A percentile compares a stretch with the other conserved stretches of the same genome.
Conservation (phyloP, 2,329 filamentous ascomycete species). For the Calonectria crousiana region DNA sequence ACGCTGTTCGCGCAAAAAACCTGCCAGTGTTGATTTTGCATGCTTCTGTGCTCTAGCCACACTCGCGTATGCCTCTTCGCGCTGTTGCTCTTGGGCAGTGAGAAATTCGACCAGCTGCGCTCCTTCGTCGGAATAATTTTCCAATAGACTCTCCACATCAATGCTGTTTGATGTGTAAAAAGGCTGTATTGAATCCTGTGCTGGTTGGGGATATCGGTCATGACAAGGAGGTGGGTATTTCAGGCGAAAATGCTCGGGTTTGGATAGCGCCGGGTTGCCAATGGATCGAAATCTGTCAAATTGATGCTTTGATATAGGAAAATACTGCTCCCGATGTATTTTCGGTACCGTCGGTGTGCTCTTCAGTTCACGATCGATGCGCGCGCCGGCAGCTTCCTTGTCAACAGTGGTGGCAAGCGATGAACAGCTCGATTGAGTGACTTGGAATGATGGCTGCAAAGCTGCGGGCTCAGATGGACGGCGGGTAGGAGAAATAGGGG, state of each 20-base stretch:
- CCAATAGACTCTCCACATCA: conserved; percentile 14
- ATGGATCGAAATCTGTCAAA: conserved; percentile 13
- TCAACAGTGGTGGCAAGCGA: conserved; percentile 18
- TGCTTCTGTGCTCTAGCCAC: background rate
- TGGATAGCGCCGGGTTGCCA: conserved; percentile 15
- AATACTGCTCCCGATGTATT: background rate
- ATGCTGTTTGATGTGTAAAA: conserved; percentile 17
- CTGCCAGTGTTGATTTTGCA: background rate
- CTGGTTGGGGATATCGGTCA: conserved; percentile 22
- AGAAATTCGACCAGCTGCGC: conserved; percentile 22
- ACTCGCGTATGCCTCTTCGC: background rate
- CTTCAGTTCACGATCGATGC: background rate
- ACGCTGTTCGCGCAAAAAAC: conserved; percentile 9
- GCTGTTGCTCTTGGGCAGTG: conserved; percentile 9
- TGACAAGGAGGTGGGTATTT: conserved; percentile 28
- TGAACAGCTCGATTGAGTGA: background rate
- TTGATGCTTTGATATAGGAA: conserved; percentile 3
- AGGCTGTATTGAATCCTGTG: conserved; percentile 2
- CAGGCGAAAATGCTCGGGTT: conserved; percentile 1
- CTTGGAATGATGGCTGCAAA: conserved; percentile 7
- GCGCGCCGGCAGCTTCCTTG: background rate
- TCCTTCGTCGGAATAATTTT: conserved; percentile 24
- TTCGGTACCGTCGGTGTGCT: background rate
- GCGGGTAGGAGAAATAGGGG: background rate
- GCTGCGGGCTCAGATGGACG: conserved; percentile 5